These are phyloP conservation scores for Selenicereus undatus DNA, from an alignment of 148 eudicot genomes.

Conservation along the genomic window DNA sequence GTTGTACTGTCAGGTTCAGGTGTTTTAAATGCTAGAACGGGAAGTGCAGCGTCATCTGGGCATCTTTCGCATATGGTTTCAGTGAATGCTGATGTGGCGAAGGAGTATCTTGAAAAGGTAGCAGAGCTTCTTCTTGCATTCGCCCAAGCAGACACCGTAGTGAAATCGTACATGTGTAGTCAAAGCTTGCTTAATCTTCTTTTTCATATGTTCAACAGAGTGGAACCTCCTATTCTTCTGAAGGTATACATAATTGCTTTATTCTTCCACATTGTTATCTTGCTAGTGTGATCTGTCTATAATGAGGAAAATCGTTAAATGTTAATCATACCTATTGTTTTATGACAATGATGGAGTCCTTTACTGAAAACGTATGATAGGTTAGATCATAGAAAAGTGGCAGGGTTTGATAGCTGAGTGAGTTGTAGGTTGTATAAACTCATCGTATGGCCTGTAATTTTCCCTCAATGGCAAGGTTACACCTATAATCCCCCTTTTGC, in stretches of 20 bases:
- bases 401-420: background rate
- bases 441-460: background rate
- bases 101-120: slow-evolving; percentile 92
- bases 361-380: background rate
- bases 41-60: slow-evolving; percentile 95
- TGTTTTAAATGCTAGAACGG: slow-evolving; percentile 88
- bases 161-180: slow-evolving; percentile 91
- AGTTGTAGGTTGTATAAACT: too few relatives aligned
- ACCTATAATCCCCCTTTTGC: background rate
- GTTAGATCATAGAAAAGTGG: background rate
- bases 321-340: background rate
- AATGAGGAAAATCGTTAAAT: background rate
- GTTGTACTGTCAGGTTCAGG: slow-evolving; percentile 97
- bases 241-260: slow-evolving; percentile 45
- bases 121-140: slow-evolving; percentile 94
- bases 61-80: slow-evolving; percentile 80
- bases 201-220: slow-evolving; percentile 92
- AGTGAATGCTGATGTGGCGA: slow-evolving; percentile 84
- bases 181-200: slow-evolving; percentile 91
- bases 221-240: slow-evolving; percentile 85
- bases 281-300: background rate
- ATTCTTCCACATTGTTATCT: background rate
- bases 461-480: background rate
- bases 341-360: background rate
- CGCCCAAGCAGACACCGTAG: slow-evolving; percentile 86